Conservation (phyloP, 2,329 filamentous ascomycete species). For the Stagonosporopsis vannaccii region DNA sequence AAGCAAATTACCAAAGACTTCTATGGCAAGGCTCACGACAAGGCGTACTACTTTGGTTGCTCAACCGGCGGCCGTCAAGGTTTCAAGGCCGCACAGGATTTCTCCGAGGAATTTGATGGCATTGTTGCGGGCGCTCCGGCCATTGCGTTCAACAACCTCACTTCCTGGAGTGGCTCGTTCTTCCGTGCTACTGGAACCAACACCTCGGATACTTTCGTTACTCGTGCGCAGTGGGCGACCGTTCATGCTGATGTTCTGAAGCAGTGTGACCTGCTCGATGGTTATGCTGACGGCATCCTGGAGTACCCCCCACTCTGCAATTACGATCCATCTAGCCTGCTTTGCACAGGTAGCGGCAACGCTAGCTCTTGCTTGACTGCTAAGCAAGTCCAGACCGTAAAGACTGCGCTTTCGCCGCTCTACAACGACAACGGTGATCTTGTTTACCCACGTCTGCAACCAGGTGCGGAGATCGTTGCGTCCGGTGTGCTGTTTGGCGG, state of each 20-base stretch:
- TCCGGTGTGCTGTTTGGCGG: constrained; percentile 51
- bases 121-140: constrained; percentile 48
- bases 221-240: constrained; percentile 48
- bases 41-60: constrained; percentile 51
- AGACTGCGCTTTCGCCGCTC: constrained; percentile 53
- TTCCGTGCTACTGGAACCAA: constrained; percentile 35
- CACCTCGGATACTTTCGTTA: constrained; percentile 50
- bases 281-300: constrained; percentile 57
- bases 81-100: constrained; percentile 44
- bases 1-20: constrained; percentile 52
- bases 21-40: constrained; percentile 51
- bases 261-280: constrained; percentile 61
- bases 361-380: constrained; percentile 54
- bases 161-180: constrained; percentile 44
- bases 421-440: constrained; percentile 54
- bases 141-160: constrained; percentile 44
- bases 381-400: constrained; percentile 54
- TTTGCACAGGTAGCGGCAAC: constrained; percentile 43
- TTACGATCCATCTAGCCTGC: constrained; percentile 51
- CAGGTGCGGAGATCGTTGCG: constrained; percentile 54
- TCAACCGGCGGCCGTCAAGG: constrained; percentile 50
- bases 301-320: constrained; percentile 56
- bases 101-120: constrained; percentile 49
- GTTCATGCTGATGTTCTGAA: constrained; percentile 53
- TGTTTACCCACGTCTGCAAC: constrained; percentile 61